Conservation (phyloP, 371 early-diverging fungal species). For the Choanephora cucurbitarum region DNA sequence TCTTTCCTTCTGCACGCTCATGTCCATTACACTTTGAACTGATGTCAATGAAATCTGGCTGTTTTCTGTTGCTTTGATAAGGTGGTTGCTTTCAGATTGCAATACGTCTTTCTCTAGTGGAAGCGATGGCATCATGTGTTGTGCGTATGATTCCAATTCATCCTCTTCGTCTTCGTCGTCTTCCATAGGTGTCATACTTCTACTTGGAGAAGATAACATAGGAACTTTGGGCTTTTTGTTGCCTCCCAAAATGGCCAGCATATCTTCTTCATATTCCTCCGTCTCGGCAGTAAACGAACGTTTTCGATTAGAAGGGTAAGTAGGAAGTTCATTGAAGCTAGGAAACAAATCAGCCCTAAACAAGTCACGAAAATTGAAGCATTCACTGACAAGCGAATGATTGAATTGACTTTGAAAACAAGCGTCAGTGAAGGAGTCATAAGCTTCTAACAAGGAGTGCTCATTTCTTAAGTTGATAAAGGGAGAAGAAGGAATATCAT, state of each 20-base stretch:
- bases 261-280: neutral
- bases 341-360: constrained; percentile 6
- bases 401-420: constrained; percentile 22
- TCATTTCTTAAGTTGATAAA: constrained; percentile 13
- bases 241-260: neutral
- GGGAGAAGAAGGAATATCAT: constrained; percentile 4
- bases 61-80: too few species aligned
- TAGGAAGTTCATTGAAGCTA: neutral
- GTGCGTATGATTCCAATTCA: too few species aligned
- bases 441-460: constrained; percentile 22
- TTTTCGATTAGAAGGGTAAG: neutral
- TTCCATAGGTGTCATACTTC: constrained; percentile 2
- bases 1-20: too few species aligned
- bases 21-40: too few species aligned
- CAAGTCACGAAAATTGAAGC: constrained; percentile 8
- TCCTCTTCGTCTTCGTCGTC: neutral
- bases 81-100: too few species aligned
- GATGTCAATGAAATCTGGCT: too few species aligned
- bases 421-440: constrained; percentile 21
- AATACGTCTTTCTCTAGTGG: too few species aligned
- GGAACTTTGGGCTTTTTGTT: neutral
- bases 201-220: neutral
- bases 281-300: neutral
- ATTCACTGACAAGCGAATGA: constrained; percentile 1
- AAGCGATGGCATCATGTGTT: too few species aligned